Evolutionary conservation across 345 rosid species (phyloP).

Genomic region (Gossypium rotundifolium): DNA sequence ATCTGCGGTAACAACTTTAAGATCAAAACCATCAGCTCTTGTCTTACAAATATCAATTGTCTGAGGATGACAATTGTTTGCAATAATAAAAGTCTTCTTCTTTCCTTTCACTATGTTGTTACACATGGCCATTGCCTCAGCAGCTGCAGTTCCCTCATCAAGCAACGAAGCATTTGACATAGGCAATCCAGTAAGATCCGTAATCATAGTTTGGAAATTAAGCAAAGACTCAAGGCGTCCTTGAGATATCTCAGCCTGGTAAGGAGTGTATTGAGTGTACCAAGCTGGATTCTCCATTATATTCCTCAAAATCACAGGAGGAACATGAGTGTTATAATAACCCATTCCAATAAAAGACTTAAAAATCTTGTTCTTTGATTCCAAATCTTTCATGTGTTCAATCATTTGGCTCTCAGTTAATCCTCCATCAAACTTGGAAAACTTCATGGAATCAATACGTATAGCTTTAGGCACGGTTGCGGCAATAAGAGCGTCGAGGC

Average conservation of each 20-base stretch:
- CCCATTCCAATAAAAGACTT: conserved; percentile 97
- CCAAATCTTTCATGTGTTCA: conserved; percentile 65
- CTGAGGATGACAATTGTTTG: conserved; percentile 85
- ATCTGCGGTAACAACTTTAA: conserved; percentile 63
- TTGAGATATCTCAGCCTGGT: conserved; percentile 96
- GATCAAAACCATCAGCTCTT: conserved; percentile 80
- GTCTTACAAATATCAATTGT: conserved; percentile 93
- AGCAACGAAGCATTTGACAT: conserved; percentile 94
- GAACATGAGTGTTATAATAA: conserved; percentile 78
- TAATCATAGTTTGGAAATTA: conserved; percentile 79
- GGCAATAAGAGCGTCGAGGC: conserved; percentile 60
- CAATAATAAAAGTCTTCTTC: conserved; percentile 87
- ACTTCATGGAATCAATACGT: conserved; percentile 75
- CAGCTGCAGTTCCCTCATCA: conserved; percentile 97
- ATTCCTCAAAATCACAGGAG: conserved; percentile 90
- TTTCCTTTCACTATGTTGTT: conserved; percentile 81
- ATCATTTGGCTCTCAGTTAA: conserved; percentile 87
- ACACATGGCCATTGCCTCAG: conserved; percentile 99
- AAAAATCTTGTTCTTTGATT: conserved; percentile 72
- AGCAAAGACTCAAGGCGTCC: conserved; percentile 89
- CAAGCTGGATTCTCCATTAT: conserved; percentile 97
- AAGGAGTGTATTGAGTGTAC: conserved; percentile 98
- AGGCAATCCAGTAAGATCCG: conserved; percentile 89
- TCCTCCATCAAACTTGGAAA: conserved; percentile 80
- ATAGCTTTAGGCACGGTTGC: conserved; percentile 99